phyloP scores from a whole-genome alignment of 306 rosid species.

The Geum urbanum region DNA sequence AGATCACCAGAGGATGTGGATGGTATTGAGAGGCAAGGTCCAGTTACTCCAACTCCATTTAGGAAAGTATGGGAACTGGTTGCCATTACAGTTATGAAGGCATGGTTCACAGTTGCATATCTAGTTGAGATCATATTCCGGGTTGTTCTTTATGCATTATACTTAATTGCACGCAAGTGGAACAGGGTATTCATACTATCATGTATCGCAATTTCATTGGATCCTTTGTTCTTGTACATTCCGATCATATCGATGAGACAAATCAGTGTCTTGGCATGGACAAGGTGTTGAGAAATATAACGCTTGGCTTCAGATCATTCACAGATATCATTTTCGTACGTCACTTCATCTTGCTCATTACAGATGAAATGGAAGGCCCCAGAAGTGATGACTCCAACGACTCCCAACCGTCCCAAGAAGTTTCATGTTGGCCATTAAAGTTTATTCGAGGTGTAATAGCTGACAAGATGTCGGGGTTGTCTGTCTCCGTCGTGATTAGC shows the following conservation, averaged over 20 bases:
- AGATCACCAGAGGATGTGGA: neutral
- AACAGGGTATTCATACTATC: conserved; percentile 6
- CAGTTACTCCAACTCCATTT: neutral
- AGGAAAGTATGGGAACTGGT: neutral
- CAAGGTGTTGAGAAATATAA: conserved; percentile 16
- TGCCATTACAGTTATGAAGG: neutral
- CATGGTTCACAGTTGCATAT: too few species aligned
- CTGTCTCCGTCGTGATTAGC: neutral
- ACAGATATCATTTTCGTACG: conserved; percentile 22
- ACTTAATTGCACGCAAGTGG: neutral
- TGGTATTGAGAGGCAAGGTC: neutral
- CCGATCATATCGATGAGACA: conserved; percentile 21
- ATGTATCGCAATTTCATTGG: conserved; percentile 30
- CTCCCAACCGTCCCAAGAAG: too few species aligned
- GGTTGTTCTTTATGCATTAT: too few species aligned
- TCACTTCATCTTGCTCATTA: neutral
- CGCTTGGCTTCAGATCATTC: conserved; percentile 24
- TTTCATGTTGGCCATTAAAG: neutral
- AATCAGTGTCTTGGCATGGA: conserved; percentile 32
- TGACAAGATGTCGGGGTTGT: neutral
- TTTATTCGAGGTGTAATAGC: neutral
- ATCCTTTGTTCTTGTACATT: conserved; percentile 36
- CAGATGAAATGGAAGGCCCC: accelerated
- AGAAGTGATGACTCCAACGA: neutral
- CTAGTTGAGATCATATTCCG: too few species aligned